A percentile compares a stretch with the other conserved stretches of the same genome.
These are phyloP conservation scores for Calocybe cyanea DNA, from an alignment of 768 basidiomycete species.

Conservation along the genomic window DNA sequence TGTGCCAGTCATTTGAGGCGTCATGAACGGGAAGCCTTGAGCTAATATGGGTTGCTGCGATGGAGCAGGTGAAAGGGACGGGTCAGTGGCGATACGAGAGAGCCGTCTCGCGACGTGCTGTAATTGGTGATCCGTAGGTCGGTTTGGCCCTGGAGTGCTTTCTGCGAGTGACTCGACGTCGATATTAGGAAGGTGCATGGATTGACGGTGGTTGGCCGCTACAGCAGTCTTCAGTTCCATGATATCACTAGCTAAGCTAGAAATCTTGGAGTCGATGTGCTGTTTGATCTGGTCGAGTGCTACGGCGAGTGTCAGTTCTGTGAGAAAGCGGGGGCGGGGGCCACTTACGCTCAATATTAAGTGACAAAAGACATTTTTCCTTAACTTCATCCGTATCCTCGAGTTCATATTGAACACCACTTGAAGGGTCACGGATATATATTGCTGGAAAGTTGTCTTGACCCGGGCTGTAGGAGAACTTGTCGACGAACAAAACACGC, in stretches of 20 bases:
- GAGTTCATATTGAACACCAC: slow-evolving; percentile 92
- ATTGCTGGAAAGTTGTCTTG: slow-evolving; percentile 93
- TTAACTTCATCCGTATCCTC: slow-evolving; percentile 93
- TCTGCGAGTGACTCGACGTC: slow-evolving; percentile 56
- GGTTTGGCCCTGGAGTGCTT: slow-evolving; percentile 57
- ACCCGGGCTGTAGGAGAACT: slow-evolving; percentile 91
- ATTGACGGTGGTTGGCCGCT: slow-evolving; percentile 47
- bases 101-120: slow-evolving; percentile 69
- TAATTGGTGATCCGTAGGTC: slow-evolving; percentile 77
- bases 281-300: slow-evolving; percentile 98
- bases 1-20: slow-evolving; percentile 65
- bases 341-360: slow-evolving; percentile 94
- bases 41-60: slow-evolving; percentile 21
- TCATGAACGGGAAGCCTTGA: slow-evolving; percentile 30
- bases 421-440: slow-evolving; percentile 89
- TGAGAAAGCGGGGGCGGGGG: not conserved
- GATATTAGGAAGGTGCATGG: slow-evolving; percentile 43
- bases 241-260: slow-evolving; percentile 78
- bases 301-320: slow-evolving; percentile 27
- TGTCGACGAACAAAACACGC: slow-evolving; percentile 88
- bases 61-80: slow-evolving; percentile 22
- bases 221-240: slow-evolving; percentile 81
- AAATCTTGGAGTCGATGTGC: slow-evolving; percentile 92
- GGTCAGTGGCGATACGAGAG: slow-evolving; percentile 62
- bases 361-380: slow-evolving; percentile 80